A percentile compares a stretch with the other conserved stretches of the same genome.
Conservation (phyloP, 1,284 basidiomycete species). For the Grifola frondosa region DNA sequence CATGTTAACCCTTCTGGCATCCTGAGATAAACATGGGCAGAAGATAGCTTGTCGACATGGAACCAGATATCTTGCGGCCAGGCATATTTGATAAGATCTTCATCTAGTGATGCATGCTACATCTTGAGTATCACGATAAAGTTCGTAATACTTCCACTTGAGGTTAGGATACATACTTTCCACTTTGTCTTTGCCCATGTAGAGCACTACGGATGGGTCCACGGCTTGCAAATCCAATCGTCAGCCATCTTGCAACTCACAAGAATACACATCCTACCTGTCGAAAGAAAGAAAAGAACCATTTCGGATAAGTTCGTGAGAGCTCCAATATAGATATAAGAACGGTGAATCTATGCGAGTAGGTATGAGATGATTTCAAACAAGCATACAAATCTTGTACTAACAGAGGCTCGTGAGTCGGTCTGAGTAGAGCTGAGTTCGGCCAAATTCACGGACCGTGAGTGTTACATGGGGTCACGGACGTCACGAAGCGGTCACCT, state of each 20-base stretch:
- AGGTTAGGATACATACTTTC: constrained; percentile 69
- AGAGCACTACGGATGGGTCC: constrained; percentile 72
- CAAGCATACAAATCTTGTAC: too few relatives aligned
- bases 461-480: too few relatives aligned
- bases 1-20: constrained; percentile 80
- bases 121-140: not conserved
- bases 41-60: constrained; percentile 89
- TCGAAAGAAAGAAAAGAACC: constrained; percentile 21
- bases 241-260: not conserved
- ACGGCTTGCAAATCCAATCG: constrained; percentile 39
- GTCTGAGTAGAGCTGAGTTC: too few relatives aligned
- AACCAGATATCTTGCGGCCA: constrained; percentile 83
- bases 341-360: too few relatives aligned
- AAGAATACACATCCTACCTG: constrained; percentile 4
- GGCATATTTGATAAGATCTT: constrained; percentile 92
- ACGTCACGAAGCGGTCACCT: too few relatives aligned
- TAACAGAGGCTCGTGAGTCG: too few relatives aligned
- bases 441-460: too few relatives aligned
- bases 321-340: too few relatives aligned
- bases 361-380: too few relatives aligned
- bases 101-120: constrained; percentile 54
- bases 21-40: constrained; percentile 92
- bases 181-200: constrained; percentile 97
- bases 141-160: constrained; percentile 5
- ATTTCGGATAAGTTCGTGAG: too few relatives aligned